Base-by-base conservation (phyloP, 768 basidiomycete genomes). In the Cubamyces sp. region DNA sequence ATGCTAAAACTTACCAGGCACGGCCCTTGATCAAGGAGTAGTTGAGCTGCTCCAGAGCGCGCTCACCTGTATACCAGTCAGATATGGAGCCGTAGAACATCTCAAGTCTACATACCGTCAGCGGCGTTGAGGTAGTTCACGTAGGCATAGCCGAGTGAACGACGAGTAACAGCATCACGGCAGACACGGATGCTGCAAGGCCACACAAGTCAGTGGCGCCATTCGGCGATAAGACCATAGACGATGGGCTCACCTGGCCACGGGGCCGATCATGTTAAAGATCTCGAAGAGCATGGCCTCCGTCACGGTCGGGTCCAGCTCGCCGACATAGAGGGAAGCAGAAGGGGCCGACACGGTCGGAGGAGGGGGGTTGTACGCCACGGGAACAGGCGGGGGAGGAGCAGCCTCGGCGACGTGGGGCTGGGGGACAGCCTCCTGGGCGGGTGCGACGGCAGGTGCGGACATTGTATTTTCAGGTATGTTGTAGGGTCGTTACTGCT, bases 271-370 rank as follows among this genome's bases (percentile, higher is more conserved):
- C 93, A 98, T 96, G 77, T 97, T 97, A 84, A 99, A 99, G 76
- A 99, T 98, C 82, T 99, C 97, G 74, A 98, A 99, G 57, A 99
- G 86, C 94, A 98, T 98, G 60, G 97, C 96, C 83, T 99, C 97
- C 40, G 96, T 93, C 78, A 99, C 97, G 67, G 92, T 91, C 70
- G 92, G 89, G 79, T 98, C 97, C 68, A 99, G 90, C 81, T 99
- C 97, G 62, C 97, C 97, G 65, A 99, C 97, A 79, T 99, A 99
- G 70, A 99, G 92, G 61, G 95, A 97, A 23, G 92, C 92, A 55
- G 92, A 93, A 23, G 92, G 91, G 61, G 90, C 82, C 43, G 87
- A 78, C 62, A 77, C 73, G n/a, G 80, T 71, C 37, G 87, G 78
- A 60, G 79, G 75, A 60, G 82, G 82, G 30, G 83, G 80, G 61